Base-by-base conservation (phyloP, 2,329 filamentous ascomycete genomes). In the Balansia obtecta region DNA sequence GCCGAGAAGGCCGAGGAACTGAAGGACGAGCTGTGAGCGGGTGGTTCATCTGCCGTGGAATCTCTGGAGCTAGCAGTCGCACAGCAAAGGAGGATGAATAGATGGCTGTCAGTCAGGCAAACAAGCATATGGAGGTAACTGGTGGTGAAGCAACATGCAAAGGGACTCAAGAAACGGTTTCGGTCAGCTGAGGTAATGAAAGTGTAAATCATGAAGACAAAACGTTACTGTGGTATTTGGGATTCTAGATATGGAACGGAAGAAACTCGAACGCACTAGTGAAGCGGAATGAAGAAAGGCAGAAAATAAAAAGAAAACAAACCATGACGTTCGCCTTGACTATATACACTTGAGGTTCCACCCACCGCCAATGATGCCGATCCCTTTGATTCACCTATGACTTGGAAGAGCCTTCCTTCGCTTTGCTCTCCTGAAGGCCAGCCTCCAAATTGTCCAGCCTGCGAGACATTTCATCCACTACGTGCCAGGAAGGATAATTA, bases 401-500 rank as follows among this genome's bases (percentile, higher is more conserved):
- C 53, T 73, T 73, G 11, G 67, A 61, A 7, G 69, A 56, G 10
- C 61, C 61, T 9, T 70, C 65, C 50, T 71, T 71, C 51, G 73
- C 65, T 57, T 74, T 79, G 52, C 72, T 76, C 39, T 77, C 75
- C 59, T 79, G 74, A 43, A 94, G 73, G 13, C 83, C 82, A 22
- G 84, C 74, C 65, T 94, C 90, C 11, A 96, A 75, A 52, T 83
- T 88, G 63, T 96, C 90, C 20, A 96, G 71, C 27, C 90, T 80
- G 53, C 85, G 77, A 13, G 87, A 86, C 89, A 96, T 95, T 55
- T 95, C 89, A 62, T 95, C 90, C 86, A 96, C 89, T 95, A 53
- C 42, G 48, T n/a, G 30, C 32, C 8, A 2, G 20, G 53, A 60
- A 2, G 20, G 53, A 60, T 15, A 63, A 55, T 22, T 38, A 53